These are phyloP conservation scores for Trichoderma citrinoviride DNA, from an alignment of 2,329 filamentous ascomycete genomes.

Conservation along the genomic window DNA sequence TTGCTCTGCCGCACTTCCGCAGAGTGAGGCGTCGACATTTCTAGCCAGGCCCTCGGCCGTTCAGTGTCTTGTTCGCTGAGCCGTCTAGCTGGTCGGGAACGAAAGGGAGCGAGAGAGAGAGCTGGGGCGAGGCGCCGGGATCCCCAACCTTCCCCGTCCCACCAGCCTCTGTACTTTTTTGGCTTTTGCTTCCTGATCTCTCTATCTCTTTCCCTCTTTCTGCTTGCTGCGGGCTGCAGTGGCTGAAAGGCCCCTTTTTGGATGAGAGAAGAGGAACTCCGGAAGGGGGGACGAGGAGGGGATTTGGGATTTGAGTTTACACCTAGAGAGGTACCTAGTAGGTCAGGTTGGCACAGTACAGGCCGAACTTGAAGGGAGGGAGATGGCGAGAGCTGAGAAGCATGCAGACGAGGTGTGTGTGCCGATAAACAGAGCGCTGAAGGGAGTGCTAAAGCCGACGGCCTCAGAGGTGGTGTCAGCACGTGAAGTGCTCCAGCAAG, in stretches of 20 bases:
- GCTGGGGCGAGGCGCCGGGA: not conserved
- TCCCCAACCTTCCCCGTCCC: no score
- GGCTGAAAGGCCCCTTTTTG: no score
- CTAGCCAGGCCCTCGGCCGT: not conserved
- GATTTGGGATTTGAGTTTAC: no score
- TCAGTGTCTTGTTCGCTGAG: not conserved
- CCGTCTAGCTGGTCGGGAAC: not conserved
- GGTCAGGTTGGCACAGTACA: not conserved
- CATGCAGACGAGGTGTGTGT: no score
- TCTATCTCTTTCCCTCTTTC: no score
- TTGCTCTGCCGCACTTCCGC: not conserved
- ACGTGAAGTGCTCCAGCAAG: slow-evolving; percentile 13
- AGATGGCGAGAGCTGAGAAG: not conserved
- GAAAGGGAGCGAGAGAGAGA: not conserved
- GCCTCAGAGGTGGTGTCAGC: slow-evolving; percentile 8
- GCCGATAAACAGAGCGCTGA: no score
- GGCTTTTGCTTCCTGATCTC: no score
- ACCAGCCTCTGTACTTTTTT: no score
- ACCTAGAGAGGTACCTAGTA: not conserved
- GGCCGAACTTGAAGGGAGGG: not conserved
- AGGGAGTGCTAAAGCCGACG: no score
- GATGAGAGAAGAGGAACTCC: no score
- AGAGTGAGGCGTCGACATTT: slow-evolving; percentile 10
- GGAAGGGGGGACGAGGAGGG: no score
- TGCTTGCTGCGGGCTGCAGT: no score